Evolutionary conservation across 2,329 filamentous ascomycete species (phyloP).

Genomic region (Arthrobotrys musiformis): DNA sequence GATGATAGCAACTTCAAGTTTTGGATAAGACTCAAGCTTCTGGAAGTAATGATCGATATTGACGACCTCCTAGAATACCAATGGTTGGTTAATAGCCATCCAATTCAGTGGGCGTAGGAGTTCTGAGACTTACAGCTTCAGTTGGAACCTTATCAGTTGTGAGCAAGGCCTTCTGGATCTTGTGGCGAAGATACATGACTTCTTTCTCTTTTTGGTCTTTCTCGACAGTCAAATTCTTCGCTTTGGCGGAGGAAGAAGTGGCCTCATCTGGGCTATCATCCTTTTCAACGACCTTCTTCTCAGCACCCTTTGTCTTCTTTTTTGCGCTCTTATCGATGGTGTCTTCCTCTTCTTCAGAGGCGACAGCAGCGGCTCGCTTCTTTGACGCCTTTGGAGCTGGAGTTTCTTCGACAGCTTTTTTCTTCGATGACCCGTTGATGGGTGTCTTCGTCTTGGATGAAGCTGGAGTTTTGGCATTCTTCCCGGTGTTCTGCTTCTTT

Average conservation of each 20-base stretch:
- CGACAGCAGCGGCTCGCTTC: constrained; percentile 54
- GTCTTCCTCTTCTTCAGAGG: constrained; percentile 48
- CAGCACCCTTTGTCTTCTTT: constrained; percentile 65
- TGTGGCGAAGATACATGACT: constrained; percentile 93
- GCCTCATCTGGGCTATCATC: constrained; percentile 42
- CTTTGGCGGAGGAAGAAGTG: constrained; percentile 27
- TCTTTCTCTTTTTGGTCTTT: constrained; percentile 72
- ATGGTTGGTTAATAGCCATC: constrained; percentile 59
- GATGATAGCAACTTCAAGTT: constrained; percentile 90
- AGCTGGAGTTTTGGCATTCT: constrained; percentile 61
- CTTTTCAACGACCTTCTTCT: constrained; percentile 43
- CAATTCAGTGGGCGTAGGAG: constrained; percentile 51
- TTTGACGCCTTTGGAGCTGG: constrained; percentile 61
- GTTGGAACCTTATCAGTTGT: constrained; percentile 85
- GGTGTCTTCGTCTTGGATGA: constrained; percentile 60
- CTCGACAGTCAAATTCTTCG: constrained; percentile 66
- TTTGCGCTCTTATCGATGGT: constrained; percentile 44
- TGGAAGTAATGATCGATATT: constrained; percentile 64
- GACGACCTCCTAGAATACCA: constrained; percentile 60
- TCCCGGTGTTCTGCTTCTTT: constrained; percentile 69
- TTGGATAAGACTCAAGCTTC: constrained; percentile 80
- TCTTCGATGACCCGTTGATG: constrained; percentile 62
- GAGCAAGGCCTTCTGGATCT: constrained; percentile 92
- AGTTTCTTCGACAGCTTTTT: constrained; percentile 63
- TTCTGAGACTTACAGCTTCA: constrained; percentile 68